Base-by-base conservation (phyloP, 441 rosid genomes). In the Arabidopsis hybrid region DNA sequence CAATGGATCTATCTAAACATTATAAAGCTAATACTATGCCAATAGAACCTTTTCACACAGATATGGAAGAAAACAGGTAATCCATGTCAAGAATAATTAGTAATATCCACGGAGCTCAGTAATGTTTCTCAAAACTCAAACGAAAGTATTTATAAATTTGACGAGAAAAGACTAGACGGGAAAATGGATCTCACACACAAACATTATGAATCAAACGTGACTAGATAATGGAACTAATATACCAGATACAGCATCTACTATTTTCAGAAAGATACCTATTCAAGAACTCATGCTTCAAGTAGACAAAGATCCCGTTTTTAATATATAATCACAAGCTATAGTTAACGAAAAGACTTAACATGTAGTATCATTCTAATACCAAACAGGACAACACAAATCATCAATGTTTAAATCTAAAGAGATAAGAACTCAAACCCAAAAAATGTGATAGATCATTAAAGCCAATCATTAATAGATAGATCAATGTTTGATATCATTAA, bases 221-320 rank as follows among this genome's bases (percentile, higher is more conserved):
- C 8, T 18, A 34, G 46, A 32, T 40, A 69, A 45, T 1, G 11
- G 43, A 43, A 9, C 11, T 53, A 66, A 11, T 7, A 10, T 29
- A 42, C n/a, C 1, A 53, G 46, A 60, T 67, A 11, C 31, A 67
- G 35, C 11, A 55, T 68, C 17, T 55, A 36, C 8, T 26, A 21
- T 35, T 18, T 38, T 34, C n/a, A 42, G 53, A n/a, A 43, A 43
- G 34, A 26, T 43, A 62, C 26, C 38, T 43, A 43, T 13, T 29
- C 38, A 66, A 66, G 38, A 51, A 36, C 71, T 51, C 50, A 38
- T 36, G 60, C 21, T 66, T 50, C 5, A 13, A 59, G 32, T 6
- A 36, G 32, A 59, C 5, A 59, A 59, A 38, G 46, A 59, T 59
- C 45, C 45, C 5, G 0, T 59, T 36, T 59, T 36, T 16, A 35